Conservation (phyloP, 345 rosid genomes). For the Raphanus sativus region DNA sequence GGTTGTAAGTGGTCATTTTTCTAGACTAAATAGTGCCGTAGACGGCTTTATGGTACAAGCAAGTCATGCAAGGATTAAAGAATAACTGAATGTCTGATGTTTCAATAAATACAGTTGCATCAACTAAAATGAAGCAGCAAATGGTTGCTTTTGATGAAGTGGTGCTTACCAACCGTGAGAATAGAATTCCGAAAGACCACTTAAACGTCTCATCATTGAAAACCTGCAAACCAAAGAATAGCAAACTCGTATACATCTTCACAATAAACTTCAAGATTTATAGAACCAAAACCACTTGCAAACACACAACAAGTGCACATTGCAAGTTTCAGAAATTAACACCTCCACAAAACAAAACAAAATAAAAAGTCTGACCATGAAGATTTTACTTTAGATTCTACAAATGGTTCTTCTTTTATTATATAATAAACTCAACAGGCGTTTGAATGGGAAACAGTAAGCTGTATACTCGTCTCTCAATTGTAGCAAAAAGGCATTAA, state of each 20-base stretch:
- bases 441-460: neutral
- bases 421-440: neutral
- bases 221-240: conserved; percentile 50
- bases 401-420: neutral
- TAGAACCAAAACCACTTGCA: neutral
- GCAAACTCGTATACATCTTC: conserved; percentile 21
- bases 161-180: conserved; percentile 88
- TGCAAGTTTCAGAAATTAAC: neutral
- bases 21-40: too few relatives aligned
- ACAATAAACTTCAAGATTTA: neutral
- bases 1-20: too few relatives aligned
- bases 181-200: conserved; percentile 96
- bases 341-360: neutral
- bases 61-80: neutral
- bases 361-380: neutral
- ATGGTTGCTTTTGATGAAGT: conserved; percentile 4
- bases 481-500: neutral
- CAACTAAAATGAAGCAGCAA: conserved; percentile 6
- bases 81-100: neutral
- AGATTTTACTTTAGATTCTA: neutral
- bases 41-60: too few relatives aligned
- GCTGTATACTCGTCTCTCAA: neutral
- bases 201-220: conserved; percentile 85
- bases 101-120: too few relatives aligned
- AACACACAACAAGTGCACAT: neutral